Evolutionary conservation across 208 protist species (phyloP), one percentile per base, ranked within the genome.

Genomic region (Acanthamoeba culbertsoni): DNA sequence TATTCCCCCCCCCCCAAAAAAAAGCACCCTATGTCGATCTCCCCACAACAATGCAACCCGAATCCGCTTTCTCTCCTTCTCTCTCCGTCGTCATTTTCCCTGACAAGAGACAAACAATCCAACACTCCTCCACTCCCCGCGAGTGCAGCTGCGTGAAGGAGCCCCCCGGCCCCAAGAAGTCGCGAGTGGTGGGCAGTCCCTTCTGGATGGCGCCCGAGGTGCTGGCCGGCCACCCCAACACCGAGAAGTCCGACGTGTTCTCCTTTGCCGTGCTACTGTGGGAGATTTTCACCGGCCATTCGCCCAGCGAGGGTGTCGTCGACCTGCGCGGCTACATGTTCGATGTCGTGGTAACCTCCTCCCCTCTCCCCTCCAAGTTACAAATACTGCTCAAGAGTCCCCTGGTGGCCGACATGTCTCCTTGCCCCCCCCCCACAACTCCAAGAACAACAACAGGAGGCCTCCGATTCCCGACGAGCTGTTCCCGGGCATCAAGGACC

Each of bases 121-220:
- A 12, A 62, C 55, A 62, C 18, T n/a, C 0, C 14, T n/a, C 0
- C 31, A 35, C n/a, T 42, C 10, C 35, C 42, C 35, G 10, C 55
- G 0, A 42, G 7, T 55, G 12, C 42, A 86, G 75, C 75, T 90
- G 82, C 23, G 82, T 90, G 31, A 90, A 90, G 82, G 82, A 90
- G 12, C 28, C 45, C 5, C 53, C 53, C 23, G 55, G 42, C 43
- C 82, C 82, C 26, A 68, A 68, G 46, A 48, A 59, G 53, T 43
- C 46, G 4, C 82, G 42, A 7, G 82, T 65, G 16, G 82, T 90
- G 28, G 82, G 82, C 16, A 68, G 37, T 12, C 82, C 82, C 42
- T 59, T 90, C 31, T 90, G 82, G 82, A 90, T 90, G 82, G 53
- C 51, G 14, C 82, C 82, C 8, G 82, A 90, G 37, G 53, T 90